phyloP scores from a whole-genome alignment of 257 asterid species.

The Solanum peruvianum region DNA sequence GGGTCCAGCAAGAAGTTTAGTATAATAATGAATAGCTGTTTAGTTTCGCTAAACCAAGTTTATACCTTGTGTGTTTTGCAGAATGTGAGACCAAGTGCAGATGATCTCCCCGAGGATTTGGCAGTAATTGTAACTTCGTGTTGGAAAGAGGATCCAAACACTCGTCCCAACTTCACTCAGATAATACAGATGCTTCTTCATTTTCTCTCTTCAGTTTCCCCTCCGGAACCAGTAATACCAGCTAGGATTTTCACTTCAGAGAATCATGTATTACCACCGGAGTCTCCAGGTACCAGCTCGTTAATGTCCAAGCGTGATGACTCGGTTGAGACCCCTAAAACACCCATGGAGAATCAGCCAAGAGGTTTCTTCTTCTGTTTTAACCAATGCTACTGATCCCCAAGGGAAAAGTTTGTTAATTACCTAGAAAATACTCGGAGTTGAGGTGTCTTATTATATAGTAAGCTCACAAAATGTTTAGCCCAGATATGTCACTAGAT shows the following conservation, averaged over 20 bases:
- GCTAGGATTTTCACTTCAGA: constrained; percentile 45
- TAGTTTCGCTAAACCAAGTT: background rate
- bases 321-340: constrained; percentile 29
- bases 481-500: background rate
- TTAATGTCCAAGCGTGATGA: constrained; percentile 66
- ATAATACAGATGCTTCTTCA: constrained; percentile 91
- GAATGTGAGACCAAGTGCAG: constrained; percentile 86
- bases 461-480: background rate
- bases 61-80: constrained; percentile 14
- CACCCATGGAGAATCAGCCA: constrained; percentile 32
- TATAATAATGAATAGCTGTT: background rate
- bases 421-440: background rate
- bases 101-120: constrained; percentile 66
- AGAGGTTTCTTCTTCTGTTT: constrained; percentile 69
- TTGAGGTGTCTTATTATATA: background rate
- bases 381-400: constrained; percentile 33
- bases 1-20: background rate
- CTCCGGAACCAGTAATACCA: constrained; percentile 52
- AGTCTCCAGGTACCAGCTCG: constrained; percentile 90
- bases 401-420: background rate
- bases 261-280: constrained; percentile 65
- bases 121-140: constrained; percentile 78
- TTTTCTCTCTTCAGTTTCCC: constrained; percentile 56
- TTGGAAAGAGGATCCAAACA: constrained; percentile 82
- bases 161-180: constrained; percentile 81